Evolutionary conservation across 2,329 filamentous ascomycete genomes (phyloP).

Genomic region (Neonectria ditissima): DNA sequence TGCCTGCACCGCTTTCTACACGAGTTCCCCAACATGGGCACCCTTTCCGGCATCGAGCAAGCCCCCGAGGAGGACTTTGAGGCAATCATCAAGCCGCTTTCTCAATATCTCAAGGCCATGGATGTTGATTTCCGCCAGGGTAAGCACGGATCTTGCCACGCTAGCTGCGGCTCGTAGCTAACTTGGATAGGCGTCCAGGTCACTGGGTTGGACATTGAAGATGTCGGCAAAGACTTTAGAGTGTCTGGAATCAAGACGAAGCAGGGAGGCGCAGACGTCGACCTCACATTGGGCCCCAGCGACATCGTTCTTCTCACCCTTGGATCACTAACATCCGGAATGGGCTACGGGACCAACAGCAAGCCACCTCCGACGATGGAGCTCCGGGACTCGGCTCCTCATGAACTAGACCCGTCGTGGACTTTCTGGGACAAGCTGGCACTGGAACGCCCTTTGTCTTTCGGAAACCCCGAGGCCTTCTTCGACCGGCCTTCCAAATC

Average conservation of each 20-base stretch:
- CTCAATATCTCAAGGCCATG: slow-evolving; percentile 44
- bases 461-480: slow-evolving; percentile 44
- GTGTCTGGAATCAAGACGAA: slow-evolving; percentile 37
- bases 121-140: slow-evolving; percentile 44
- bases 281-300: slow-evolving; percentile 22
- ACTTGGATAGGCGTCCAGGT: slow-evolving; percentile 40
- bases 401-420: slow-evolving; percentile 41
- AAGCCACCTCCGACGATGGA: slow-evolving; percentile 43
- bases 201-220: slow-evolving; percentile 42
- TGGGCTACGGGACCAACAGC: slow-evolving; percentile 42
- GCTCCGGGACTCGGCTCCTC: slow-evolving; percentile 43
- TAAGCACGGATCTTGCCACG: slow-evolving; percentile 17
- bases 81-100: slow-evolving; percentile 43
- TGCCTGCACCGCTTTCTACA: slow-evolving; percentile 43
- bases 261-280: slow-evolving; percentile 32
- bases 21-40: slow-evolving; percentile 46
- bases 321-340: slow-evolving; percentile 42
- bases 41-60: slow-evolving; percentile 40
- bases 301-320: slow-evolving; percentile 41
- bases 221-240: slow-evolving; percentile 33
- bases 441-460: slow-evolving; percentile 34
- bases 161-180: slow-evolving; percentile 7
- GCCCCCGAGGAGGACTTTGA: slow-evolving; percentile 44
- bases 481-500: slow-evolving; percentile 45
- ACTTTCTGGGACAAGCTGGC: slow-evolving; percentile 43